These are phyloP conservation scores for Entamoeba nuttalli DNA, from an alignment of 208 protist species.

Conservation along the genomic window DNA sequence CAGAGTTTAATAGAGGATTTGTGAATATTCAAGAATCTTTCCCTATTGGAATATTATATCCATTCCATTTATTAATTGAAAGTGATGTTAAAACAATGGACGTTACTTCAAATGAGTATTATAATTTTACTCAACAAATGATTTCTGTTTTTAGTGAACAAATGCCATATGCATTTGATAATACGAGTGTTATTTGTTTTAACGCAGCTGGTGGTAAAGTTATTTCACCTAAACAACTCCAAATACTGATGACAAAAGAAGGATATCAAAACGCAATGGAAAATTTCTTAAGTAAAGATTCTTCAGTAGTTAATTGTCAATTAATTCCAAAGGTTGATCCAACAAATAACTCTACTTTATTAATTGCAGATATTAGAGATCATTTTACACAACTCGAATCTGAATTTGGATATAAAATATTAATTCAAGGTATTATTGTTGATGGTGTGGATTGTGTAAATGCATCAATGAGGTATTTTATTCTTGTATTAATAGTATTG, in stretches of 20 bases:
- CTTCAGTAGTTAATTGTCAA: background rate
- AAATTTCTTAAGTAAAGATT: background rate
- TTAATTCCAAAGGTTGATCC: background rate
- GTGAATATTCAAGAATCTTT: background rate
- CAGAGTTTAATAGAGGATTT: background rate
- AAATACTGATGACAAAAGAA: background rate
- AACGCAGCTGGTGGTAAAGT: background rate
- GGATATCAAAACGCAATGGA: background rate
- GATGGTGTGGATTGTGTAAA: background rate
- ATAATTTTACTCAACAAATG: background rate
- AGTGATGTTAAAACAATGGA: background rate
- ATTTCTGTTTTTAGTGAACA: background rate
- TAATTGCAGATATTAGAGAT: background rate
- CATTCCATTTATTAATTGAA: background rate
- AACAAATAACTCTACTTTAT: background rate
- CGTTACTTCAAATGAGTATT: background rate
- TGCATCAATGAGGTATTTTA: conserved; percentile 8
- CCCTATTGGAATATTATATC: background rate
- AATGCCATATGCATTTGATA: background rate
- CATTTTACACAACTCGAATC: background rate
- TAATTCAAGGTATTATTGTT: background rate
- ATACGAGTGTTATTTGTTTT: background rate
- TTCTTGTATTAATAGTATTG: conserved; percentile 32
- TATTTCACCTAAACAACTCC: background rate
- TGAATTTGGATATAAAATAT: background rate